Percentiles rank a stretch among this genome's conserved stretches.
These are phyloP conservation scores for Debaryomyces singareniensis DNA, from an alignment of 1,139 yeast genomes.

Conservation along the genomic window DNA sequence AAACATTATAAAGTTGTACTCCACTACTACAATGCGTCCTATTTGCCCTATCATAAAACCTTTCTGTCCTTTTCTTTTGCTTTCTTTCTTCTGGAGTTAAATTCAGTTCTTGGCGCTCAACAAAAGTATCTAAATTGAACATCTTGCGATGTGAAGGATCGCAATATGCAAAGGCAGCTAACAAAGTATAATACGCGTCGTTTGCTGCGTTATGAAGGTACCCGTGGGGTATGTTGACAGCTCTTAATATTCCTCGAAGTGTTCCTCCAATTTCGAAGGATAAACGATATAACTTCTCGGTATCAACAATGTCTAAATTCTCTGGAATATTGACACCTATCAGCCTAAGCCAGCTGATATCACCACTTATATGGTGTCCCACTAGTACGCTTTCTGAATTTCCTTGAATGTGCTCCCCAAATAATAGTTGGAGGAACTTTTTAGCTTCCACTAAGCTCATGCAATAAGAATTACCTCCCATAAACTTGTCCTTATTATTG, in stretches of 20 bases:
- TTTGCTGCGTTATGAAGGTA: constrained; percentile 77
- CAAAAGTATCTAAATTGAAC: constrained; percentile 13
- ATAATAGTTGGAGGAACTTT: constrained; percentile 32
- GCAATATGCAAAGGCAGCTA: constrained; percentile 47
- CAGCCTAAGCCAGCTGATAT: constrained; percentile 45
- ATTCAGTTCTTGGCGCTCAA: constrained; percentile 1
- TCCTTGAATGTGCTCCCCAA: constrained; percentile 32
- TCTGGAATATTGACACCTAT: constrained; percentile 43
- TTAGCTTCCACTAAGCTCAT: constrained; percentile 30
- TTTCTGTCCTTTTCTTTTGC: constrained; percentile 1
- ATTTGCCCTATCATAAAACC: background rate
- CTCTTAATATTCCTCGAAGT: constrained; percentile 46
- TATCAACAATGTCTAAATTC: constrained; percentile 39
- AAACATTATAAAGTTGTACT: background rate
- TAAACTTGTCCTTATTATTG: constrained; percentile 51
- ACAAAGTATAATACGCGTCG: constrained; percentile 69
- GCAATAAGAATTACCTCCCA: constrained; percentile 52
- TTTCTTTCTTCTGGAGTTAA: constrained; percentile 4
- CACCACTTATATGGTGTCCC: constrained; percentile 66
- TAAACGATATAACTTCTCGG: constrained; percentile 41
- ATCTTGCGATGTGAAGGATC: constrained; percentile 37
- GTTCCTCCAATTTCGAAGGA: constrained; percentile 42
- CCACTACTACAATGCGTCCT: background rate
- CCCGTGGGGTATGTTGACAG: constrained; percentile 56
- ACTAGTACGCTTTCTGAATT: constrained; percentile 36